Conservation (phyloP, 1,284 basidiomycete species). For the Apiotrichum gracile region DNA sequence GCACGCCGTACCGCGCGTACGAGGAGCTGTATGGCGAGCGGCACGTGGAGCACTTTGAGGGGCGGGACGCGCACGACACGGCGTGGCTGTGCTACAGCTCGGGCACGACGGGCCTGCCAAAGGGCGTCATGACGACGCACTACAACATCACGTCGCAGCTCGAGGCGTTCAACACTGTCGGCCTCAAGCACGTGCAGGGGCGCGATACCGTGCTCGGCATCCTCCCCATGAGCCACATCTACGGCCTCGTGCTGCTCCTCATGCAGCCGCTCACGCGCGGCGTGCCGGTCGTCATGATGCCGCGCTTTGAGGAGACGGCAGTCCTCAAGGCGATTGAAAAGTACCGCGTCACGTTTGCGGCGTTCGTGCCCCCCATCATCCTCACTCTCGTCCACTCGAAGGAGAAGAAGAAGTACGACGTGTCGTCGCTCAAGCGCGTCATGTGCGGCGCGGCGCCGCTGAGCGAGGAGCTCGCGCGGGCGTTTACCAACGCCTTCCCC, state of each 20-base stretch:
- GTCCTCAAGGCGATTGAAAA: constrained; percentile 65
- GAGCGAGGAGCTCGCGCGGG: constrained; percentile 45
- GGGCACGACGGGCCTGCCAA: constrained; percentile 52
- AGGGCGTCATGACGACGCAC: constrained; percentile 56
- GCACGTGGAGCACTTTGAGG: constrained; percentile 3
- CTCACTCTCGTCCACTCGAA: constrained; percentile 51
- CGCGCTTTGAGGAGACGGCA: constrained; percentile 54
- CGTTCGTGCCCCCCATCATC: constrained; percentile 79
- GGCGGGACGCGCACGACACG: background rate
- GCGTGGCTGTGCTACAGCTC: constrained; percentile 58
- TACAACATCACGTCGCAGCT: constrained; percentile 53
- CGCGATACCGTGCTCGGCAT: constrained; percentile 10
- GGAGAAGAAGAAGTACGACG: constrained; percentile 62
- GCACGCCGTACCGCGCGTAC: background rate
- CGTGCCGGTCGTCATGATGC: constrained; percentile 60
- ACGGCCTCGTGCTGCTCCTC: constrained; percentile 46
- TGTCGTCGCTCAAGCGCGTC: constrained; percentile 57
- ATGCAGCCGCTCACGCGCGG: constrained; percentile 59
- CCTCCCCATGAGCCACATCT: constrained; percentile 16
- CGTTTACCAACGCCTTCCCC: constrained; percentile 26
- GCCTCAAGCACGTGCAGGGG: background rate
- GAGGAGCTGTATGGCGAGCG: background rate
- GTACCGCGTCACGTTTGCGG: constrained; percentile 58
- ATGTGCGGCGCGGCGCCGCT: constrained; percentile 80
- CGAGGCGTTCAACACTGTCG: background rate